Base-by-base conservation (phyloP, 805 yeast species). In the Candida berthetii region DNA sequence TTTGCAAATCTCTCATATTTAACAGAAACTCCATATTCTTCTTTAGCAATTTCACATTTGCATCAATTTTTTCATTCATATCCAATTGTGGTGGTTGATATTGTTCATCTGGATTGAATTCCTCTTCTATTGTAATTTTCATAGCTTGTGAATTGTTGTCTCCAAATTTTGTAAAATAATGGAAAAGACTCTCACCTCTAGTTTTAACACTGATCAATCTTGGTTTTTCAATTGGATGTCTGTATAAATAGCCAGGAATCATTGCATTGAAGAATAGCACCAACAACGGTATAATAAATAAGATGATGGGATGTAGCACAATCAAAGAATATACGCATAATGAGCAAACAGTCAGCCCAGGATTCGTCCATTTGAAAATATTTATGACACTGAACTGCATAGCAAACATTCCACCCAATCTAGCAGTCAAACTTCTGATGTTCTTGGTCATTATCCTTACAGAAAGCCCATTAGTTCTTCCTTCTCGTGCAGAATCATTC, bases 1-100 rank as follows among this genome's bases (percentile, higher is more conserved):
- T 77, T 57, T 87, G 95, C 22, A 85, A 65, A 53, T 85, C 91
- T 43, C 85, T 70, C 80, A 86, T 70, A 49, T 82, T 85, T 44
- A 80, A 57, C 3, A 71, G 49, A 38, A 72, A 61, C 37, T 71
- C 74, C 56, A 66, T 60, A 17, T 68, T 63, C 39, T 55, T 55
- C 25, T 53, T 55, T n/a, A 61, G 43, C 10, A 49, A 18, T 4
- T 42, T 48, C 3, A 50, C 42, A n/a, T 50, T 43, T 2, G 44
- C 39, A n/a, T 52, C 53, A 3, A 41, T 38, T 14, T 40, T 25
- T 22, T 48, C 52, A 14, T 60, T 57, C 18, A 55, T 40, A 16
- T 60, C 61, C 9, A 22, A 22, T 18, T 55, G 50, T 1, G 47
- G 44, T 7, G 48, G 37, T 14, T 55, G 53, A 17, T 46, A 42